These are phyloP conservation scores for Helicocarpus griseus DNA, from an alignment of 2,329 filamentous ascomycete species.

Conservation along the genomic window DNA sequence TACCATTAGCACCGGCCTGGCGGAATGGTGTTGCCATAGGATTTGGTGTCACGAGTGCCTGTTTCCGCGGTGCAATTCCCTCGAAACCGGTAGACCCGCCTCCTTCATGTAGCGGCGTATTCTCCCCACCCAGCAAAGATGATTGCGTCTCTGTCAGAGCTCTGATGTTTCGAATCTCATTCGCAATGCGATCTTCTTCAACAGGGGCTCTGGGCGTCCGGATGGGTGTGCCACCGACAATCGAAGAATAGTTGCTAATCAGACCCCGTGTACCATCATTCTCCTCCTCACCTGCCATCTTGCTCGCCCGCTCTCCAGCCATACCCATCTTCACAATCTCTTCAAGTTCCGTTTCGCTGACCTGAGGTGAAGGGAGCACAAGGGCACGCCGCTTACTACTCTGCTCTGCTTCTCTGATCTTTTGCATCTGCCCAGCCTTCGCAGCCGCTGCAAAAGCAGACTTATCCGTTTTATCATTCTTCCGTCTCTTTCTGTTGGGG, in stretches of 20 bases:
- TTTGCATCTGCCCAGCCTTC: constrained; percentile 89
- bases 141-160: constrained; percentile 90
- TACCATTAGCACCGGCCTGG: constrained; percentile 46
- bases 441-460: constrained; percentile 76
- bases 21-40: constrained; percentile 85
- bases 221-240: constrained; percentile 76
- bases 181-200: constrained; percentile 90
- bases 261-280: constrained; percentile 78
- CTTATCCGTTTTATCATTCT: constrained; percentile 77
- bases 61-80: constrained; percentile 68
- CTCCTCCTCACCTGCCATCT: constrained; percentile 65
- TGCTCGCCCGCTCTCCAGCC: constrained; percentile 75
- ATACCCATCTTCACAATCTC: constrained; percentile 99
- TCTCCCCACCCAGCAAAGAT: constrained; percentile 85
- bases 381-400: constrained; percentile 82
- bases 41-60: constrained; percentile 83
- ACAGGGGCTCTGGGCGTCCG: constrained; percentile 83
- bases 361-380: constrained; percentile 79
- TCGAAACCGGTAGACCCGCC: constrained; percentile 78
- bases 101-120: constrained; percentile 78
- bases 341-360: constrained; percentile 85
- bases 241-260: constrained; percentile 73
- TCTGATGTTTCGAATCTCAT: constrained; percentile 89
- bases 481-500: constrained; percentile 69
- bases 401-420: constrained; percentile 89